Conservation (phyloP, 2,329 filamentous ascomycete species). For the Calonectria pseudoturangicola region DNA sequence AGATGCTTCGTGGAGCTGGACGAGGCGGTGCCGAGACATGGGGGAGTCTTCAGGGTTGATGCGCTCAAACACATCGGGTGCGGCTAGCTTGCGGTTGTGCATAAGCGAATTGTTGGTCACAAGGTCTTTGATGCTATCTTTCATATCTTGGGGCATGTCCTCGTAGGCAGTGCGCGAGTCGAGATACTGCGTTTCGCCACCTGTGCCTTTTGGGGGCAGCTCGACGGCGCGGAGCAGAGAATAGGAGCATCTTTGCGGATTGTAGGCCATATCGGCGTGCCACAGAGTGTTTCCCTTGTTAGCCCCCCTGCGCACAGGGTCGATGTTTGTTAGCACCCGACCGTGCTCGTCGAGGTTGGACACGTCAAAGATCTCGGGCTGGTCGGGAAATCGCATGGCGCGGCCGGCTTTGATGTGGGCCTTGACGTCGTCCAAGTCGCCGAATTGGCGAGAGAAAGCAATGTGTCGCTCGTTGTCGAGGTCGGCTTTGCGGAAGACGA, state of each 20-base stretch:
- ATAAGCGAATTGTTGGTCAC: constrained; percentile 26
- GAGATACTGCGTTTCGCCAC: constrained; percentile 24
- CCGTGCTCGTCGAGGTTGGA: constrained; percentile 29
- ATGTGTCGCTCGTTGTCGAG: constrained; percentile 31
- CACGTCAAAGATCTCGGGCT: constrained; percentile 33
- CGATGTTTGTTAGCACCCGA: not conserved
- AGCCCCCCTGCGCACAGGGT: constrained; percentile 23
- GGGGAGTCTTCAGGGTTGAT: constrained; percentile 13
- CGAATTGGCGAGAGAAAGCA: constrained; percentile 24
- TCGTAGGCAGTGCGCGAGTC: constrained; percentile 28
- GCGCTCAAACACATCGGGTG: constrained; percentile 12
- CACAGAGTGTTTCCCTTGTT: constrained; percentile 29
- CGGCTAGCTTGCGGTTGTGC: constrained; percentile 25
- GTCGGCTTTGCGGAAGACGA: constrained; percentile 25
- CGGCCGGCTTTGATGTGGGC: constrained; percentile 30
- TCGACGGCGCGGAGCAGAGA: constrained; percentile 27
- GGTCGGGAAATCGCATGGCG: constrained; percentile 27
- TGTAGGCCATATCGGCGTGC: constrained; percentile 32
- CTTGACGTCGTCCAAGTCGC: constrained; percentile 33
- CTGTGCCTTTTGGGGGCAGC: constrained; percentile 14
- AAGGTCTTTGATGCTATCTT: not conserved
- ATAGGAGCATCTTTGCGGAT: constrained; percentile 20
- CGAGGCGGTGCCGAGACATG: constrained; percentile 27
- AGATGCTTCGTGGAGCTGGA: constrained; percentile 16
- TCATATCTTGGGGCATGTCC: constrained; percentile 26